Evolutionary conservation across 139 green algal species (phyloP), one percentile per base, ranked within the genome.

Genomic region (Picochlorum sp.): DNA sequence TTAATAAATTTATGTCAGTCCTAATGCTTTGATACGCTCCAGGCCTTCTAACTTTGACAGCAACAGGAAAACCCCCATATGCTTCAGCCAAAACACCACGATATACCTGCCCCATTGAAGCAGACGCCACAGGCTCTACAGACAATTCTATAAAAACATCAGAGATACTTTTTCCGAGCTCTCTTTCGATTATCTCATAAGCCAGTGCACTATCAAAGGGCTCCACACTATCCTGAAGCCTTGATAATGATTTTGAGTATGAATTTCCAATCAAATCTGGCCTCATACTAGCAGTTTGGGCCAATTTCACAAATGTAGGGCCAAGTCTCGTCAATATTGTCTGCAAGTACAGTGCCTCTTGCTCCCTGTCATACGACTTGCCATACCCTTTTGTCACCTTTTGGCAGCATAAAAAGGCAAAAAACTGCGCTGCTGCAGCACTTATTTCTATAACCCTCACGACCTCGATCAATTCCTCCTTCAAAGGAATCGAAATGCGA

Each of bases 71-170:
- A 1, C 88, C 88, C 3, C 71, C 94, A 24, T 80, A 77, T 5
- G 78, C 70, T 0, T 50, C 41, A 12, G 28, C 32, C 59, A 98
- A 75, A 31, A 84, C 83, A 8, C 84, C 88, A 61, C 86, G 84
- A 77, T 96, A 96, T 44, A 96, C 88, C 75, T 94, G 89, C 1
- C 88, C 90, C 32, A 97, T 73, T 5, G 79, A 92, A 9, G 91
- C 91, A 16, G 91, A 90, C 7, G 91, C 91, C 22, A 98, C 77
- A 24, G 91, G 91, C 31, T 63, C 41, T 56, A 86, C 70, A 24
- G 76, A 89, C 53, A 98, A 94, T 56, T 58, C 68, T 51, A 55
- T 80, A 72, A 98, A 98, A 7, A 96, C 70, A 37, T 81, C 58
- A 16, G 70, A 78, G 12, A 97, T 57, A 5, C 87, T 85, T 47